These are phyloP conservation scores for Xylogone sp. DNA, from an alignment of 2,329 filamentous ascomycete genomes.

Conservation along the genomic window DNA sequence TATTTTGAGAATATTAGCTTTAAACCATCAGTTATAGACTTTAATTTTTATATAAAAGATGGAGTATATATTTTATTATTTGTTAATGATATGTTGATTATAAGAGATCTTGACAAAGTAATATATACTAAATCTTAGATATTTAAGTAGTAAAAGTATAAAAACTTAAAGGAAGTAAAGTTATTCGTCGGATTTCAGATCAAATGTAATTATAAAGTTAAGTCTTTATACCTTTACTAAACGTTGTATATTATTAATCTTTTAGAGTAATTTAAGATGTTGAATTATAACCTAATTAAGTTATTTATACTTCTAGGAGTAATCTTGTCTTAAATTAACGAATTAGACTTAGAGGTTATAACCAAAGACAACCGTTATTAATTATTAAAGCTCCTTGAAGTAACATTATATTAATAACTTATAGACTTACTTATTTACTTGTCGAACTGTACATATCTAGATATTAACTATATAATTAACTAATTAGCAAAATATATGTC, in stretches of 20 bases:
- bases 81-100: neutral
- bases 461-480: neutral
- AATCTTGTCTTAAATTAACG: neutral
- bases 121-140: neutral
- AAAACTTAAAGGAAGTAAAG: neutral
- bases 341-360: neutral
- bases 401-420: neutral
- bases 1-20: neutral
- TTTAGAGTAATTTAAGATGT: neutral
- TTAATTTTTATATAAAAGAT: neutral
- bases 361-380: neutral
- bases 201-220: neutral
- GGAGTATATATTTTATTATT: constrained; percentile 1
- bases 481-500: neutral
- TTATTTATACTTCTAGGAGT: neutral
- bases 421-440: neutral
- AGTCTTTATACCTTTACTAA: neutral
- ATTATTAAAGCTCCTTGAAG: neutral
- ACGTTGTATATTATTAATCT: neutral
- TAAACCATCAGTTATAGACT: neutral
- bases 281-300: neutral
- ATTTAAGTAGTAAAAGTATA: neutral
- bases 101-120: neutral
- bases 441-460: neutral
- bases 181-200: constrained; percentile 1